Evolutionary conservation across 306 rosid species (phyloP).

Genomic region (Cotoneaster glaucophyllus): DNA sequence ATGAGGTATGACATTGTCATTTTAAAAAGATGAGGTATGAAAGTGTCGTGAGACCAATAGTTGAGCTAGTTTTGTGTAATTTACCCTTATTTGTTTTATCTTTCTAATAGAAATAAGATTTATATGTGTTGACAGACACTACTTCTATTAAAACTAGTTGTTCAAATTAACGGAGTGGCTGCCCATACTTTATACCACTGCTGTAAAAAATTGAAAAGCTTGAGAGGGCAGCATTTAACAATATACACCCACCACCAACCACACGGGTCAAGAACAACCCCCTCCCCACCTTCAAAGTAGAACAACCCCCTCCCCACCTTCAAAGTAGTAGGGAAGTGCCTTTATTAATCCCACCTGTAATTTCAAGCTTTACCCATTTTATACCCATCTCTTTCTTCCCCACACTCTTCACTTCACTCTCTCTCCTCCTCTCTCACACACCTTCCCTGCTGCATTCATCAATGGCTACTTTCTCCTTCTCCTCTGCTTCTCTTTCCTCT

Average conservation of each 20-base stretch:
- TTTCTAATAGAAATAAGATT: too few species aligned
- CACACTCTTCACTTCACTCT: not conserved
- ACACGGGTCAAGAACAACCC: not conserved
- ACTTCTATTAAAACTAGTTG: too few species aligned
- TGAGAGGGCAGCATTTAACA: constrained; percentile 1
- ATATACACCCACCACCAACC: not conserved
- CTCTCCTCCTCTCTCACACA: not conserved
- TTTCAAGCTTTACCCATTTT: constrained; percentile 53
- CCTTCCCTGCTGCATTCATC: not conserved
- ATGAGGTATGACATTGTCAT: too few species aligned
- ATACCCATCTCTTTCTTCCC: constrained; percentile 17
- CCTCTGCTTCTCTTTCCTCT: constrained; percentile 27
- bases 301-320: too few species aligned
- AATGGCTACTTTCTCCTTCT: constrained; percentile 31
- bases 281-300: too few species aligned
- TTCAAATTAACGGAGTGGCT: not conserved
- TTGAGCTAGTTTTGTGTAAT: too few species aligned
- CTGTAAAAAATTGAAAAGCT: not conserved
- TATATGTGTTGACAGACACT: rapidly evolving
- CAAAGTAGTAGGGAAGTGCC: constrained; percentile 5
- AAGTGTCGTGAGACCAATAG: too few species aligned
- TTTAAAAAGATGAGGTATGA: too few species aligned
- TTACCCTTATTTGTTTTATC: too few species aligned
- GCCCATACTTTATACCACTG: not conserved
- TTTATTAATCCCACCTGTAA: constrained; percentile 54